Base-by-base conservation (phyloP, 805 yeast genomes). In the Saturnispora ahearnii region DNA sequence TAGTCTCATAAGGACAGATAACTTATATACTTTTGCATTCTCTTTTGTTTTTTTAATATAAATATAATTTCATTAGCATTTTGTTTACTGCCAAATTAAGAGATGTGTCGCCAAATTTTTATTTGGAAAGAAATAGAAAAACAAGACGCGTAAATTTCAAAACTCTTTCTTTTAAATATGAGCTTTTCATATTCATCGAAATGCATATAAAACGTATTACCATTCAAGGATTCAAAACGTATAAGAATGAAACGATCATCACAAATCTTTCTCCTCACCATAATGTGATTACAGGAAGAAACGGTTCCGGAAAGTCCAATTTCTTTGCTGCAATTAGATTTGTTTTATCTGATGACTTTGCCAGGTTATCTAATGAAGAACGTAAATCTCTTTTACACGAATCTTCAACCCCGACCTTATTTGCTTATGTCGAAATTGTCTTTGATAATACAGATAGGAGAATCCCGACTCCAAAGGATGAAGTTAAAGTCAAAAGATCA, bases 241-340 rank as follows among this genome's bases (percentile, higher is more conserved):
- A 89, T 64, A 84, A 85, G 66, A 84, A 86, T 59, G 81, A 87
- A 38, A 86, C 96, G 0, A 75, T 79, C 4, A 78, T 90, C 11
- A 93, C 85, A 40, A 72, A 78, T 13, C 71, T 93, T 31, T 84
- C 95, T 1, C 91, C 95, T 0, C 79, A 79, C 49, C 84, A 83
- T 61, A 91, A 91, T 67, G 95, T 91, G 21, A 81, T 85, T 13
- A 88, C 90, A 31, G 97, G 97, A 2, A 71, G 96, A 46, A 90
- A 90, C 66, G 97, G 97, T n/a, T 86, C 96, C 8, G 99, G 99
- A 8, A 91, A 93, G 64, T 87, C 96, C 38, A 91, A 93, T 65
- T 85, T 91, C 67, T 93, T 91, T 65, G 89, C 96, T 13, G 98
- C 99, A 10, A 85, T 91, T 50, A 73, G 97, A 54, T 93, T 90